Conservation (phyloP, 2,329 filamentous ascomycete species). For the Penicillium oxalicum region DNA sequence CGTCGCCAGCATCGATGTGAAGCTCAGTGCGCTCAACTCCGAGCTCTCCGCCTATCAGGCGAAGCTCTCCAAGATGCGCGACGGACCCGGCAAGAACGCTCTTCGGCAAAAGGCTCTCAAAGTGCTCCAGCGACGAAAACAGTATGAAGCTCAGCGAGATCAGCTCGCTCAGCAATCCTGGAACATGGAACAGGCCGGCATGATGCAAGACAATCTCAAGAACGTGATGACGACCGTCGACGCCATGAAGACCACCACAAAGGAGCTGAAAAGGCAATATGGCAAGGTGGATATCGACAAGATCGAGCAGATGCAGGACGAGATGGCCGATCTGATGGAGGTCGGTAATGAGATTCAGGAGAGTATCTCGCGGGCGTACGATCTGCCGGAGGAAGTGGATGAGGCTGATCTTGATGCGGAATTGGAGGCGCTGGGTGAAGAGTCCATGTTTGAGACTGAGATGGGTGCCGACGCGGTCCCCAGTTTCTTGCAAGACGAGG, state of each 20-base stretch:
- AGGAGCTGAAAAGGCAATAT: constrained; percentile 86
- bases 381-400: constrained; percentile 93
- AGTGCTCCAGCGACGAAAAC: constrained; percentile 84
- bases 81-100: constrained; percentile 86
- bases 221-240: constrained; percentile 98
- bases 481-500: constrained; percentile 83
- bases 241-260: constrained; percentile 94
- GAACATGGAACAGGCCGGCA: constrained; percentile 98
- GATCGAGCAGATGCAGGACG: constrained; percentile 95
- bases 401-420: constrained; percentile 95
- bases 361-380: constrained; percentile 82
- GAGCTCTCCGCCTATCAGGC: constrained; percentile 84
- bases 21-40: constrained; percentile 84
- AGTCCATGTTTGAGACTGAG: constrained; percentile 76
- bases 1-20: constrained; percentile 84
- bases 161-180: constrained; percentile 90
- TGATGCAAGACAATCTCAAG: constrained; percentile 98
- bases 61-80: constrained; percentile 86
- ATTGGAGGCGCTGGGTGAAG: constrained; percentile 86
- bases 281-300: constrained; percentile 96
- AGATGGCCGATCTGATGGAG: constrained; percentile 98
- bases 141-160: constrained; percentile 89
- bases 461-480: constrained; percentile 62
- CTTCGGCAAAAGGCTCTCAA: constrained; percentile 93
- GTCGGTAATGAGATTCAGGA: constrained; percentile 98